Conservation (phyloP, 495 filamentous ascomycete genomes). For the Penicillium parvum region DNA sequence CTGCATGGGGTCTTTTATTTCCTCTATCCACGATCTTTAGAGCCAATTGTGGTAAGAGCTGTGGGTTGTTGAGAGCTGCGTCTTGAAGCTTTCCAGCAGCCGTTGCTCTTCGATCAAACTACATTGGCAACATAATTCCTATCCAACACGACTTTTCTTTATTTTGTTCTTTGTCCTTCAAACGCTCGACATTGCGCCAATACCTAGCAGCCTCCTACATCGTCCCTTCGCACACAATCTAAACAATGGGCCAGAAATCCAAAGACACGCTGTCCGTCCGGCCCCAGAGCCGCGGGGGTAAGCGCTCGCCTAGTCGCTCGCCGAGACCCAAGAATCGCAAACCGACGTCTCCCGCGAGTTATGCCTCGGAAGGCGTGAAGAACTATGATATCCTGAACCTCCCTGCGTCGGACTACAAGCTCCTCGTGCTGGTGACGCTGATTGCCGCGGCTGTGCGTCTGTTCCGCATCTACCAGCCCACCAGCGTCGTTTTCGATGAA, state of each 20-base stretch:
- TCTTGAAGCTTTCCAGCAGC: conserved; percentile 14
- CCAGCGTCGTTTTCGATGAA: conserved; percentile 97
- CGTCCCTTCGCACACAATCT: conserved; percentile 6
- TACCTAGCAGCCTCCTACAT: conserved; percentile 7
- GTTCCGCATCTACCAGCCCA: conserved; percentile 94
- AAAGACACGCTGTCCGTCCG: conserved; percentile 38
- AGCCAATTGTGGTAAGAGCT: conserved; percentile 24
- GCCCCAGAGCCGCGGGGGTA: conserved; percentile 28
- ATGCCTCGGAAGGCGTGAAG: conserved; percentile 50
- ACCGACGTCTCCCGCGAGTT: conserved; percentile 28
- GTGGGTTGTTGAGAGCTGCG: conserved; percentile 23
- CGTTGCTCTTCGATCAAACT: conserved; percentile 4
- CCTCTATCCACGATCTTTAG: conserved; percentile 37
- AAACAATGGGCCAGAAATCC: conserved; percentile 34
- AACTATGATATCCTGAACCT: conserved; percentile 55
- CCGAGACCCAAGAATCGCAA: conserved; percentile 42
- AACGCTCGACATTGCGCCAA: not conserved
- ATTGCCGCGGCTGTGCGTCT: conserved; percentile 76
- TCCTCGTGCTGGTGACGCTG: conserved; percentile 66
- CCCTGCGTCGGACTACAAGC: conserved; percentile 73
- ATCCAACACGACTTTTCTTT: conserved; percentile 6
- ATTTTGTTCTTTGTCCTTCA: conserved; percentile 7
- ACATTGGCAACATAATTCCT: conserved; percentile 4
- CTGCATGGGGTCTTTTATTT: conserved; percentile 38
- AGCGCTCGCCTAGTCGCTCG: conserved; percentile 40